These are phyloP conservation scores for Populus pruinosa DNA, from an alignment of 345 rosid species.

Conservation along the genomic window DNA sequence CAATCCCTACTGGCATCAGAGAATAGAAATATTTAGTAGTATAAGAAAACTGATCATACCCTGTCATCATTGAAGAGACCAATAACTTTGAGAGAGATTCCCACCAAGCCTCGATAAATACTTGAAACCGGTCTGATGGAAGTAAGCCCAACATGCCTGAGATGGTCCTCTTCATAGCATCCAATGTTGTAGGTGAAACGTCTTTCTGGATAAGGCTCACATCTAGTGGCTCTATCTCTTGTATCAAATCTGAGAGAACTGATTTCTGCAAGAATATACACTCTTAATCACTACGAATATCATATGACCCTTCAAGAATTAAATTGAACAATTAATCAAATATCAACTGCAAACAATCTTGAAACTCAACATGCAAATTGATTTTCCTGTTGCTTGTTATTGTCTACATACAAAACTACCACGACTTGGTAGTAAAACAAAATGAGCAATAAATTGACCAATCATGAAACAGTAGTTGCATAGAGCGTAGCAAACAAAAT, in stretches of 20 bases:
- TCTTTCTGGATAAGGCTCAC: conserved; percentile 88
- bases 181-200: conserved; percentile 75
- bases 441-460: not conserved
- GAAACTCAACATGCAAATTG: not conserved
- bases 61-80: conserved; percentile 96
- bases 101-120: conserved; percentile 84
- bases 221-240: conserved; percentile 88
- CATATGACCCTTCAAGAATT: not conserved
- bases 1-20: not conserved
- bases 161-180: conserved; percentile 96
- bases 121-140: conserved; percentile 91
- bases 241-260: conserved; percentile 57
- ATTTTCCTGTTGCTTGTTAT: not conserved
- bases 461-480: no score
- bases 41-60: conserved; percentile 47
- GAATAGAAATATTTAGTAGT: not conserved
- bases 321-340: not conserved
- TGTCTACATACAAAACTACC: not conserved
- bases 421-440: not conserved
- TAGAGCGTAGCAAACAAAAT: no score
- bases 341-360: not conserved
- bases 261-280: conserved; percentile 49
- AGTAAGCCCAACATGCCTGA: conserved; percentile 97
- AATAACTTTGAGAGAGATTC: conserved; percentile 85
- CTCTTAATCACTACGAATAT: not conserved